Evolutionary conservation across 78 protist species (phyloP), one percentile per base, ranked within the genome.

Genomic region (Dictyostelium citrinum): DNA sequence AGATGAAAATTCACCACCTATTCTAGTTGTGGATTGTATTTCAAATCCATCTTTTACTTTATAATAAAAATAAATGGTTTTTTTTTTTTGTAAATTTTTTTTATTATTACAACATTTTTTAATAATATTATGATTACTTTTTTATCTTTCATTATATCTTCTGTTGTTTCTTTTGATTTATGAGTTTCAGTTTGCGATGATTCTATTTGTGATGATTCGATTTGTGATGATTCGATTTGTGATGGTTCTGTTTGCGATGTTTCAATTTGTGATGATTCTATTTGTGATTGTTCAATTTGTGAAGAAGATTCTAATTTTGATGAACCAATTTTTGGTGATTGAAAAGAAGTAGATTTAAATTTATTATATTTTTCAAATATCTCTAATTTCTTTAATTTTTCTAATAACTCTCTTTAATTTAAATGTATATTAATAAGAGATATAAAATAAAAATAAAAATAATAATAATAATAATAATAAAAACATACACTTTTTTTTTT

Each of bases 401-500:
- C 84, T 33, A 78, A 78, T 16, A 80, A 29, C 22, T 80, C 68
- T 22, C 84, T 80, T 29, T 22, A 43, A 43, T 14, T 43, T n/a
- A n/a, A n/a, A n/a, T n/a, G n/a, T n/a, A n/a, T n/a, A 49, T 49
- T 49, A 49, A 6, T 49, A 49, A 16, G 11, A 49, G 60, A 49
- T 55, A 55, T 6, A 55, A 55, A 55, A 55, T 14, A 16, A 8
- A 35, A 33, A 71, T 35, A 33, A 7, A 33, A 31, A 33, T 16
- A 33, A 37, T 16, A 72, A 55, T 5, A 17, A 51, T 3, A 43
- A 6, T 8, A 16, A 37, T 3, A 37, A 39, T 39, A 39, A 9
- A 71, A 17, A 41, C 46, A 22, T 60, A 85, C 91, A 22, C 45
- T 78, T 78, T 88, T 76, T 88, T 86, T 68, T 78, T n/a, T 88